Conservation (phyloP, 2,329 filamentous ascomycete species). For the Stachybotrys chlorohalonatus region DNA sequence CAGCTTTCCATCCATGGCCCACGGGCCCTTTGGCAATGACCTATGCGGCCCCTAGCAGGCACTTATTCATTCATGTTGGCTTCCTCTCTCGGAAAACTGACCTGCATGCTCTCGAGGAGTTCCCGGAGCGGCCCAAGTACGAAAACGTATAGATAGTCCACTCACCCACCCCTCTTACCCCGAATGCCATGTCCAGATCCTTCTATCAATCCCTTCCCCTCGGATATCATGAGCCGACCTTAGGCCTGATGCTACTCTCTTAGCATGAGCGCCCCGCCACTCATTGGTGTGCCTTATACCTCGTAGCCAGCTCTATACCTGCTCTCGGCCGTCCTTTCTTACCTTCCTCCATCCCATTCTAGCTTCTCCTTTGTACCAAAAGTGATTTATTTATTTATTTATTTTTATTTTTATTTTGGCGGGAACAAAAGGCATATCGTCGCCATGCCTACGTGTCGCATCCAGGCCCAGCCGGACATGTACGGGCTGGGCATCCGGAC, state of each 20-base stretch:
- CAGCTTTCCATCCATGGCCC: neutral
- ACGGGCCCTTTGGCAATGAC: no score
- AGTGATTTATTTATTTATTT: no score
- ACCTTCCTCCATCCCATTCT: neutral
- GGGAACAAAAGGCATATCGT: neutral
- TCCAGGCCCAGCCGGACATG: slow-evolving; percentile 16
- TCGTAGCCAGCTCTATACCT: neutral
- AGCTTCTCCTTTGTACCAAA: neutral
- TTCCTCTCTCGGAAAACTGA: neutral
- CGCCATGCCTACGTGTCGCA: slow-evolving; percentile 11
- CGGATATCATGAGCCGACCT: neutral
- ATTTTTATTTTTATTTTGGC: neutral
- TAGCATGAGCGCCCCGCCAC: neutral
- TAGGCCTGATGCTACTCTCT: neutral
- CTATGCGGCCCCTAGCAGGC: neutral
- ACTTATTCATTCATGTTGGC: neutral
- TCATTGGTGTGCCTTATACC: neutral
- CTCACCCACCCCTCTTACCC: neutral
- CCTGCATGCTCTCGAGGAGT: neutral
- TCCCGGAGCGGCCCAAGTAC: neutral
- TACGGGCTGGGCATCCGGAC: slow-evolving; percentile 26
- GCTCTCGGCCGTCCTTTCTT: neutral
- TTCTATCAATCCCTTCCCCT: neutral
- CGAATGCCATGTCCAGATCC: neutral
- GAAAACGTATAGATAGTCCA: neutral